A percentile compares a stretch with the other conserved stretches of the same genome.
phyloP scores from a whole-genome alignment of 345 rosid genomes.

The Moricandia moricandioides region DNA sequence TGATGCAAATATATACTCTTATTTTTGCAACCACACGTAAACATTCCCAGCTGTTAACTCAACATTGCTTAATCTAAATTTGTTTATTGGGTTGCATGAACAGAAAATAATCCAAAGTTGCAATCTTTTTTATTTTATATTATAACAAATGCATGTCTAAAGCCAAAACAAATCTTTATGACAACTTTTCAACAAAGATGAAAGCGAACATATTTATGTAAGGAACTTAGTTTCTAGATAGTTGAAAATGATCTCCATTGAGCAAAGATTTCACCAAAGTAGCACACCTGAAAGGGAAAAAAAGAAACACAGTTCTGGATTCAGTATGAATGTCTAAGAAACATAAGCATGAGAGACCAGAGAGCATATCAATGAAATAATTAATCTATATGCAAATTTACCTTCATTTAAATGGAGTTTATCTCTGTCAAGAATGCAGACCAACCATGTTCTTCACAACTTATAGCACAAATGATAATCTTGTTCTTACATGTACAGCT shows the following conservation, averaged over 20 bases:
- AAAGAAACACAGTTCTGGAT: neutral
- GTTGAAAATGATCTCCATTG: neutral
- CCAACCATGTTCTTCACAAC: neutral
- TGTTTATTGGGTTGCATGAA: neutral
- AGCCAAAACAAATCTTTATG: neutral
- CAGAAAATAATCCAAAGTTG: neutral
- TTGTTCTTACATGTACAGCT: neutral
- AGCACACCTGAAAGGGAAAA: neutral
- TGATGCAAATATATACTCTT: too few species aligned
- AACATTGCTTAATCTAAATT: neutral
- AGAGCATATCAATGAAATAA: neutral
- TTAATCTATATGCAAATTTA: neutral
- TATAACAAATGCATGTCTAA: neutral
- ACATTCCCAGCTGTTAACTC: neutral
- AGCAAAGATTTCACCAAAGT: neutral
- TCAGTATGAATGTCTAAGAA: neutral
- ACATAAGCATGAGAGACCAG: neutral
- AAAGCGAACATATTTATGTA: neutral
- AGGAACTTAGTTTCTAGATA: neutral
- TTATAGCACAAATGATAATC: neutral
- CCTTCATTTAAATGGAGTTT: neutral
- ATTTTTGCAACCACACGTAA: too few species aligned
- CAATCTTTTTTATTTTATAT: neutral
- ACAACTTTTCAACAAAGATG: neutral
- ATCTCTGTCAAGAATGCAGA: neutral